Base-by-base conservation (phyloP, 2,329 filamentous ascomycete species). In the Domatiomyces globalis region DNA sequence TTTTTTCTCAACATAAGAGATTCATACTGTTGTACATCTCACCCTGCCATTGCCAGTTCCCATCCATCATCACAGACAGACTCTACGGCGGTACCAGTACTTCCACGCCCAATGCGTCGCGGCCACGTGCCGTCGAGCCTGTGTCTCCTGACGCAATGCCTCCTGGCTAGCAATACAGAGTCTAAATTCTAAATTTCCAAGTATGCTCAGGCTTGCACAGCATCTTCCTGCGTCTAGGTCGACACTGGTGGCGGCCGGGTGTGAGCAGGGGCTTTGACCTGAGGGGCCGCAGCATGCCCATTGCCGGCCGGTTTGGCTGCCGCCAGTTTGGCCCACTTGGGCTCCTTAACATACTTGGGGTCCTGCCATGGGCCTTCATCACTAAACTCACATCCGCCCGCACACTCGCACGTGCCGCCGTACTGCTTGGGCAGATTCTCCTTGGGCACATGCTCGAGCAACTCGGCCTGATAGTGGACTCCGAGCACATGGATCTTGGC, bases 401-500 rank as follows among this genome's bases (percentile, higher is more conserved):
- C 66, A 69, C 92, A 98, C 56, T 83, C 69, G 71, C 92, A 98
- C 43, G 69, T 75, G 55, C 92, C 92, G 58, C 92, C 92, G 62
- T 95, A 90, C 54, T 80, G 74, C 69, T 81, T 83, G 56, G 92
- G 92, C 55, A 98, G 75, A 72, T 94, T 95, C 77, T 95, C 89
- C 49, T 81, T 76, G 1, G 88, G 84, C 2, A 98, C 79, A 72
- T 98, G 92, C 52, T 73, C 76, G 55, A 95, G 74, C 51, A 98
- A 75, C 68, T 95, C 86, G 63, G 78, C 80, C 75, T 94, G 78
- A 74, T 95, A 96, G 54, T 79, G 74, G 58, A 74, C 72, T 58
- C 89, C 87, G 42, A 96, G 77, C 52, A 98, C 83, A 71, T 94
- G 81, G 66, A 98, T 98, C 80, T 98, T 98, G 66, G 83, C 77